Evolutionary conservation across 1,139 yeast genomes (phyloP), one percentile per base, ranked within the genome.

Genomic region (Pichia sp.): DNA sequence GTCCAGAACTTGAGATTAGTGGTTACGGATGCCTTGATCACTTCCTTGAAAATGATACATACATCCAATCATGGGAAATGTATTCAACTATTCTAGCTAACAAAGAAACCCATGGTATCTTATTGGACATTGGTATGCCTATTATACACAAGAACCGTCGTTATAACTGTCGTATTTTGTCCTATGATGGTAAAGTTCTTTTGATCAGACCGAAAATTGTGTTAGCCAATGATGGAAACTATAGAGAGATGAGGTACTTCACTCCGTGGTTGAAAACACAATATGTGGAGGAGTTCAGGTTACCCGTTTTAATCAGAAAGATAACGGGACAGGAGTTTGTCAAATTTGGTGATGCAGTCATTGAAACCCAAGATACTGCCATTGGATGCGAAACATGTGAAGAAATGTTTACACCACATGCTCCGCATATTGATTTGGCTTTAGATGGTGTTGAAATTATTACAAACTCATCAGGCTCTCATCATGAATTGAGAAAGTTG

Each of bases 21-120:
- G 97, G 97, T 3, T 84, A 84, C 56, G 98, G 98, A 9, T 91
- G 98, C 58, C 68, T 91, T 39, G 99, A 93, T 57, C 98, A 93
- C 58, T 93, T 87, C 52, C 67, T 85, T 23, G 99, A 93, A 56
- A 81, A 79, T 51, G 99, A 93, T 57, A 67, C 85, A 6, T 88
- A 77, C 53, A 69, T 82, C 34, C 97, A 93, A 58, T 78, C 93
- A 5, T 91, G 97, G 98, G 96, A 91, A 55, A 79, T 86, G 74
- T 84, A 86, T 53, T 80, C 78, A 1, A 77, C 84, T 31, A 86
- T 93, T 29, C 59, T 93, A 39, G 57, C 64, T 17, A 68, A 82
- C 51, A 64, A 69, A 10, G 81, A 72, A 17, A 81, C 95, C 5
- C 70, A 71, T 51, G 96, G 77, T 4, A 79, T 93, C 30, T 53